Evolutionary conservation across 1,139 yeast species (phyloP), one percentile per base, ranked within the genome.

Genomic region (Saccharomycopsis hybrid): DNA sequence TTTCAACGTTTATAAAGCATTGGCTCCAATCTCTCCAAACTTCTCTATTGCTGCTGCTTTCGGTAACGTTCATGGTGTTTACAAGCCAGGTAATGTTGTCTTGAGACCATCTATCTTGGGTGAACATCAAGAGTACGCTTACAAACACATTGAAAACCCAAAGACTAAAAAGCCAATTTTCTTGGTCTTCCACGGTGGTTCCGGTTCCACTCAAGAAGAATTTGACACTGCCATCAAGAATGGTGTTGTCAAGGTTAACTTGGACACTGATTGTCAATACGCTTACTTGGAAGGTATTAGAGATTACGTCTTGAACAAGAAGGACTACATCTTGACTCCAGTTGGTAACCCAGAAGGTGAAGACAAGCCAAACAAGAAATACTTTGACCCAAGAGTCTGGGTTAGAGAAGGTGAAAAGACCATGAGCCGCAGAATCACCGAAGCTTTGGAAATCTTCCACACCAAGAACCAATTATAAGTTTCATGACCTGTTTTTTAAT

Each of bases 391-490:
- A 76, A 92, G 99, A 84, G 97, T 90, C 73, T 92, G 98, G 98
- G 97, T 92, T 62, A 90, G 98, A 81, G 97, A 90, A 76, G 98
- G 98, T 80, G 99, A 92, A 80, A 88, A 89, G 90, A 89, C 97
- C 70, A 92, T 92, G 97, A 63, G 82, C 60, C 74, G 72, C 61
- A 87, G 97, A 82, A 78, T 94, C 66, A 61, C 83, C 58, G 85
- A 82, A 71, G 94, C 95, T 66, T 79, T 92, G 70, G 77, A 74
- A 50, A 76, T 86, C 68, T 92, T 92, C 96, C 90, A 82, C 78
- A 76, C 94, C 64, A 74, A 77, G 69, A 69, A 70, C 69, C 80
- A 78, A 69, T 68, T 83, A 63, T 80, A 78, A 66, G 46, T 25
- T 30, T 13, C 30, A 28, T 24, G 40, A 13, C 18, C 18, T 31